phyloP scores from a whole-genome alignment of 148 eudicot species.

The Polygonum maritimum region DNA sequence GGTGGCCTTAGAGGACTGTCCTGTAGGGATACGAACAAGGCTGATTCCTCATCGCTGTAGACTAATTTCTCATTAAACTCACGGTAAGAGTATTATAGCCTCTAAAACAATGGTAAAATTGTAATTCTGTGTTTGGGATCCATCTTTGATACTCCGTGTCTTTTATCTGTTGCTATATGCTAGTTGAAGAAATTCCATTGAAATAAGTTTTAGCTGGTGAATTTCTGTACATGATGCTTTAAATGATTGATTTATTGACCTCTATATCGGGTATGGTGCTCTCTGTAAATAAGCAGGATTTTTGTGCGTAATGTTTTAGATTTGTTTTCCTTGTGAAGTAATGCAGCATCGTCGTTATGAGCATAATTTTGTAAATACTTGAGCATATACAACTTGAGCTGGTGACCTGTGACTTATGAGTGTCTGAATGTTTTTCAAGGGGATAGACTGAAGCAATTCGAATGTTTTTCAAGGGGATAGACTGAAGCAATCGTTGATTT shows the following conservation, averaged over 20 bases:
- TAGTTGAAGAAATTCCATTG: background rate
- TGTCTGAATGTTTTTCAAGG: no score
- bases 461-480: background rate
- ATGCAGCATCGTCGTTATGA: background rate
- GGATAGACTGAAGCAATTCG: no score
- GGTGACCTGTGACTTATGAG: background rate
- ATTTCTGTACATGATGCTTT: background rate
- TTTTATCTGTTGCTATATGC: background rate
- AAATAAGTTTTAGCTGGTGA: background rate
- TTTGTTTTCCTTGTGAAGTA: background rate
- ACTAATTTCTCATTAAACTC: slow-evolving; percentile 61
- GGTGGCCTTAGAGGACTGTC: slow-evolving; percentile 60
- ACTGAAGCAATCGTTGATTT: background rate
- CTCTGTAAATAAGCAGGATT: background rate
- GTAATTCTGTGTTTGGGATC: background rate
- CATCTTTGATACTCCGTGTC: background rate
- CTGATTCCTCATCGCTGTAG: slow-evolving; percentile 49
- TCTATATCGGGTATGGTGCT: no score
- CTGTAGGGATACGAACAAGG: slow-evolving; percentile 53
- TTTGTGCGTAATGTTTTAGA: background rate
- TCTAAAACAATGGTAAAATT: background rate
- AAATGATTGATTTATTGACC: background rate
- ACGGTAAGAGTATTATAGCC: slow-evolving; percentile 29
- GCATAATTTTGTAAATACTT: background rate
- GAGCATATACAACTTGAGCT: background rate